Base-by-base conservation (phyloP, 2,329 filamentous ascomycete species). In the Colletotrichum sp. region DNA sequence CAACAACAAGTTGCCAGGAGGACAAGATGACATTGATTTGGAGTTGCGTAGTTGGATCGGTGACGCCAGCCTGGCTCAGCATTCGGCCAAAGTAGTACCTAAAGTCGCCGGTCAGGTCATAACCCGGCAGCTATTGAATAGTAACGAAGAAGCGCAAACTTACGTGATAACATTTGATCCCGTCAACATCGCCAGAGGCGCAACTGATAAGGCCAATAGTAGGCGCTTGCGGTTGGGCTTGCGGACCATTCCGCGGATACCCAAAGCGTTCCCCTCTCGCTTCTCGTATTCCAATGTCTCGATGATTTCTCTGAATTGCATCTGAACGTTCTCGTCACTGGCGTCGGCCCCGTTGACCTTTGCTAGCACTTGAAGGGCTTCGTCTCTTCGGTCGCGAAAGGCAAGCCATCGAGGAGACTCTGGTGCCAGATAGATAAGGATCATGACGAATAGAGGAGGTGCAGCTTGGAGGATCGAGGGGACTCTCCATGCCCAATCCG, bases 1-100 rank as follows among this genome's bases (percentile, higher is more conserved):
- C 72, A 16, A 79, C 59, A 6, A 79, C 68, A 5, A 81, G 72
- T 32, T 76, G 77, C 78, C 78, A 81, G 18, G 77, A 76, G 1
- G 76, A 75, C 8, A 80, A 69, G 8, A 75, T 63, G 28, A 80
- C 44, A 60, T 79, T 79, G 75, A 80, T 78, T 32, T 79, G 69
- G 30, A 80, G 76, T 67, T 80, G 78, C 1, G 72, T 79, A n/a
- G 59, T 63, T 16, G 66, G 39, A 39, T 68, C 30, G 10, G 16
- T 30, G 39, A 77, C 71, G 1, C 75, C 75, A 30, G 75, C 75
- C 12, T 59, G 30, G 3, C 16, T 36, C 2, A 77, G 39, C 75
- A 77, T 77, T 8, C 24, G 34, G 36, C 75, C 75, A 36, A 71
- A 77, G 34, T 77, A 77, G 49, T 59, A 77, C 15, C 26, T 60